Percentiles rank a stretch among this genome's conserved stretches.
Evolutionary conservation across 306 rosid genomes (phyloP).

Genomic region (Potentilla sterilis): DNA sequence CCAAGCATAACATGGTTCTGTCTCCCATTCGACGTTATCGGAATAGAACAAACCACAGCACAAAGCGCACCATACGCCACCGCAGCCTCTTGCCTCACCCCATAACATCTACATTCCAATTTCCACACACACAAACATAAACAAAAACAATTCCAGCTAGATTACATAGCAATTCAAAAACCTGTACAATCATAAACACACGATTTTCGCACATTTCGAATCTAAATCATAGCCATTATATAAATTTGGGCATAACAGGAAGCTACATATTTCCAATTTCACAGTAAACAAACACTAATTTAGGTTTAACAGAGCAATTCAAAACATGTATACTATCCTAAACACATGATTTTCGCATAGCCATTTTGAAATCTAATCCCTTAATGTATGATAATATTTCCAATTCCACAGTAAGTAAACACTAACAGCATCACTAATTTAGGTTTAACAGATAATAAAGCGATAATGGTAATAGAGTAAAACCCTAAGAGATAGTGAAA

Average conservation of each 20-base stretch:
- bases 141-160: slow-evolving; percentile 8
- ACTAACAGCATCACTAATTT: background rate
- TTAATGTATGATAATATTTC: no score
- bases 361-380: no score
- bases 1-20: slow-evolving; percentile 72
- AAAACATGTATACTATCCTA: no score
- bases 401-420: slow-evolving; percentile 3
- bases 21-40: slow-evolving; percentile 59
- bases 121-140: slow-evolving; percentile 13
- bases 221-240: no score
- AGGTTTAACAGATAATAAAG: background rate
- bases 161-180: background rate
- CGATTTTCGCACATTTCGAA: background rate
- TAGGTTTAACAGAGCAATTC: background rate
- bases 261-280: no score
- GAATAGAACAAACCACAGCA: slow-evolving; percentile 62
- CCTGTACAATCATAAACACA: background rate
- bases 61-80: slow-evolving; percentile 77
- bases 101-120: slow-evolving; percentile 45
- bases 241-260: background rate
- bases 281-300: no score
- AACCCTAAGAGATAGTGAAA: background rate
- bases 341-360: background rate
- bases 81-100: slow-evolving; percentile 77
- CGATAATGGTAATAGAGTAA: background rate